Evolutionary conservation across 768 basidiomycete genomes (phyloP), one percentile per base, ranked within the genome.

Genomic region (Podaxis mareebaensis): DNA sequence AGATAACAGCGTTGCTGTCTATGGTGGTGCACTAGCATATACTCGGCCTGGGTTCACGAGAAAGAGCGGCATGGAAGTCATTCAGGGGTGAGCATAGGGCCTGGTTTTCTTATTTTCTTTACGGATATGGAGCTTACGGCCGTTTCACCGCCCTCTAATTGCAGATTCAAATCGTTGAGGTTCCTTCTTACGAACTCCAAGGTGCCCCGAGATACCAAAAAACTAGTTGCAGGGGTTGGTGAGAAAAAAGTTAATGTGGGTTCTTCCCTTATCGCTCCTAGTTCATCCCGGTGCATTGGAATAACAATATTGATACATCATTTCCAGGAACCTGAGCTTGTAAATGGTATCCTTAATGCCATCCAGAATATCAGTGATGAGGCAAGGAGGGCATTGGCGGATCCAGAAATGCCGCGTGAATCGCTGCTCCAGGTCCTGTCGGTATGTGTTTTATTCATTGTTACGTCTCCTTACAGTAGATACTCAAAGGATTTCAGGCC

Each of bases 111-210:
- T 53, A 13, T 30, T 38, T 26, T 15, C 44, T 58, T 42, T 46
- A 48, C 26, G 15, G 58, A 17, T 11, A 8, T 12, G 33, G 54
- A 58, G 39, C 5, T 53, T 22, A 38, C 24, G 64, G 58, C 56
- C 66, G 53, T 64, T 64, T 61, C 67, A 38, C 60, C 61, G 55
- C 56, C 53, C 20, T 61, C 46, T 64, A 8, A 20, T 51, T 64
- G 61, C 44, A 96, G 95, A 70, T 97, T 97, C 84, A 92, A 92
- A 69, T 94, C 93, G 1, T 80, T 96, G 64, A 85, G 85, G 66
- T 95, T 99, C 81, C 75, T 99, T 53, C 80, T 99, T 70, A 95
- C 94, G 61, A 93, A 99, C 75, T 96, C 96, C 24, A 90, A 90
- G 70, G 86, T 99, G 5, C 91, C 95, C 52, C 83, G 97, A 70